Evolutionary conservation across 1,284 basidiomycete species (phyloP), one percentile per base, ranked within the genome.

Genomic region (Amylostereum areolatum): DNA sequence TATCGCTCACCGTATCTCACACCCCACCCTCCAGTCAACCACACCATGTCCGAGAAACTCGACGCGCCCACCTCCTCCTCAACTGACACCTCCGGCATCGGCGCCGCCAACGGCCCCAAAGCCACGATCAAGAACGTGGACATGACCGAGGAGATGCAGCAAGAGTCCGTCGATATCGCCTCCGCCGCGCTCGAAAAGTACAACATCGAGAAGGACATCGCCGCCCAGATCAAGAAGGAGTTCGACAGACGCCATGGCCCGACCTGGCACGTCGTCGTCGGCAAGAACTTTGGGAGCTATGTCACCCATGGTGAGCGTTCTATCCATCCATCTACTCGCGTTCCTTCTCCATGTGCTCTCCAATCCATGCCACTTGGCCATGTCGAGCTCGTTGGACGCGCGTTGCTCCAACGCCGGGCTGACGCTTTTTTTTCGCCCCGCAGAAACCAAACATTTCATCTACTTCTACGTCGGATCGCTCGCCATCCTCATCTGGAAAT

Each of bases 201-300:
- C 73, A 87, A 80, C 66, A 89, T 97, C 71, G 95, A 97, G 76
- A 97, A 97, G 73, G 92, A 99, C 69, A 94, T 98, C 65, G 96
- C 95, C 10, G 93, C 95, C 36, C 85, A 92, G 69, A 90, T 97
- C 78, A 99, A 99, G 80, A 92, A 95, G 69, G 92, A 96, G 71
- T 93, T 97, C 67, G 95, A 99, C 77, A 77, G 83, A 69, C 77
- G 86, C 67, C 87, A 92, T 61, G 91, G 90, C 28, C 81, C 93
- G 46, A 97, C 96, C 56, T 98, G 96, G 96, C 95, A 98, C 67
- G 91, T 92, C 64, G 92, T 99, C 56, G 95, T 97, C 32, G 95
- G 95, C 52, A 97, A 96, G 77, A 94, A 95, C 74, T 95, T 94
- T 81, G 94, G 94, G 43, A 93, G 90, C 71, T 97, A 95, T 65